A percentile compares a stretch with the other conserved stretches of the same genome.
These are phyloP conservation scores for Lasiodiplodia hormozganensis DNA, from an alignment of 2,329 filamentous ascomycete genomes.

Conservation along the genomic window DNA sequence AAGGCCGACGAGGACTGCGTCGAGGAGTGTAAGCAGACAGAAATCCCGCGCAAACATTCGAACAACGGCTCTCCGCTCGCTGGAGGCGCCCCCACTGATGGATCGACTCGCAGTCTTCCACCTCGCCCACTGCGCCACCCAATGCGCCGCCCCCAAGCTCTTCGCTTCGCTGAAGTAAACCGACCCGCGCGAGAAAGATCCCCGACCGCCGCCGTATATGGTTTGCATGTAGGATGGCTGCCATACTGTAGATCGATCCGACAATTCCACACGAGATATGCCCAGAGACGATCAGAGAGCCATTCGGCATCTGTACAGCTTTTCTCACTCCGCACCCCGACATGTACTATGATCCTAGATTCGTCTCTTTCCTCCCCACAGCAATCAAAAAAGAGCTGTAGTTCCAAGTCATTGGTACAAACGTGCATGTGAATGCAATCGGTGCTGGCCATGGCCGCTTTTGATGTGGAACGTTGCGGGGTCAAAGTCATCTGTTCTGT, in stretches of 20 bases:
- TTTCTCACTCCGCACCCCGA: constrained; percentile 8
- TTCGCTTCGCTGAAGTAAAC: constrained; percentile 89
- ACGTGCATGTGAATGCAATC: constrained; percentile 8
- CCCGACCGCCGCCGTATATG: not conserved
- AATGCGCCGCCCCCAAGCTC: constrained; percentile 95
- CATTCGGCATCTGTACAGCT: constrained; percentile 19
- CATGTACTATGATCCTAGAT: constrained; percentile 26
- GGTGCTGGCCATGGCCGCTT: not conserved
- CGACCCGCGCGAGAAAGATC: not conserved
- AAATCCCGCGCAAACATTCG: not conserved
- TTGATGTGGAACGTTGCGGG: not conserved
- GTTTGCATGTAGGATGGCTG: constrained; percentile 18
- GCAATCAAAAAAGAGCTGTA: constrained; percentile 24
- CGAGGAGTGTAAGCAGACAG: constrained; percentile 86
- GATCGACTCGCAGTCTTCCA: constrained; percentile 81
- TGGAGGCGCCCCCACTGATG: constrained; percentile 4
- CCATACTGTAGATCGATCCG: constrained; percentile 22
- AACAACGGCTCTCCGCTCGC: not conserved
- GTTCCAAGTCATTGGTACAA: constrained; percentile 3
- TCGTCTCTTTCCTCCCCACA: not conserved
- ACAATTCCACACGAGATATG: constrained; percentile 23
- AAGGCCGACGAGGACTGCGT: constrained; percentile 94
- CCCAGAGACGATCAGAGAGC: constrained; percentile 25
- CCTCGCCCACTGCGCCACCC: constrained; percentile 90
- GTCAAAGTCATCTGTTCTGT: not conserved